Evolutionary conservation across 495 filamentous ascomycete species (phyloP).

Genomic region (Tuber aestivum): DNA sequence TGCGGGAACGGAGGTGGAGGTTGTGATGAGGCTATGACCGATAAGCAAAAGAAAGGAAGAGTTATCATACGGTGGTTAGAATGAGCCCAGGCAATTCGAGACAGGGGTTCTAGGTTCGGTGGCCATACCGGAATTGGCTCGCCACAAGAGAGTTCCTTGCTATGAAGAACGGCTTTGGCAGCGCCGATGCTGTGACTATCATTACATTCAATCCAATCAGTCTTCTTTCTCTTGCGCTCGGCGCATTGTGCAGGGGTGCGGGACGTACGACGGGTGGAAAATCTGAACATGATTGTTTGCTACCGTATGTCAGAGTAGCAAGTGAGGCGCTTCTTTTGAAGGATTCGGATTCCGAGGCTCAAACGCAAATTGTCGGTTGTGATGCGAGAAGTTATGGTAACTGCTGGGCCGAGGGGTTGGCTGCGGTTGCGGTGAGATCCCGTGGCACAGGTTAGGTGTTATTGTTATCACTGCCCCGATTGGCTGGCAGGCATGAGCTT

Average conservation of each 20-base stretch:
- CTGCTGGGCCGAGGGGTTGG: not conserved
- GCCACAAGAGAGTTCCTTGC: not conserved
- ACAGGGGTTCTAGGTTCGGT: not conserved
- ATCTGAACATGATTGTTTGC: not conserved
- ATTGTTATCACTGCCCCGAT: not conserved
- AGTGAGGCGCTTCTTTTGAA: not conserved
- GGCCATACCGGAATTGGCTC: not conserved
- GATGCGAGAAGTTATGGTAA: not conserved
- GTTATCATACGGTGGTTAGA: not conserved
- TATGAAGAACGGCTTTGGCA: not conserved
- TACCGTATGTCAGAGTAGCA: not conserved
- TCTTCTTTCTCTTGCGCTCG: not conserved
- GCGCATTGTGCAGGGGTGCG: not conserved
- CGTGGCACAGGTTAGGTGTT: not conserved
- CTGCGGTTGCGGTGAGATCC: not conserved
- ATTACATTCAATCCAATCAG: not conserved
- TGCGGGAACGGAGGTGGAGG: slow-evolving; percentile 26
- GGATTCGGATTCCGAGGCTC: not conserved
- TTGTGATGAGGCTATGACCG: not conserved
- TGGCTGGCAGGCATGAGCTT: not conserved
- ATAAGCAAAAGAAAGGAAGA: not conserved
- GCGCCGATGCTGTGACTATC: not conserved
- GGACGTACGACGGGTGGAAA: not conserved
- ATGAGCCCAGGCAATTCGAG: not conserved
- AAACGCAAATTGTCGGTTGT: not conserved